phyloP scores from a whole-genome alignment of 805 yeast genomes.

The Ogataea methanolica region DNA sequence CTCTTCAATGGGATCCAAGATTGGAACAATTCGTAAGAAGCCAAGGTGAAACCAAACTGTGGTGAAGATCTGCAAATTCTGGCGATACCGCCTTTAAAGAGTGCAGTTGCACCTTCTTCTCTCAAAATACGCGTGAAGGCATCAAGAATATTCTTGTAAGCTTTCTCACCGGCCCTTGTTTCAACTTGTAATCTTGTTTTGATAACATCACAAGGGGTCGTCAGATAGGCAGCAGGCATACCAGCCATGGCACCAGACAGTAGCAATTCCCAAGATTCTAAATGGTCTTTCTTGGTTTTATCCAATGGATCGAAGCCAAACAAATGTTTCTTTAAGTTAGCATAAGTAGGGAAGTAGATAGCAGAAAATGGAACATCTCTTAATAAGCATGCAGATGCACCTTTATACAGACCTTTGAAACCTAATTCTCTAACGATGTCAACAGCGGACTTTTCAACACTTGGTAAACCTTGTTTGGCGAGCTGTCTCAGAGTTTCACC shows the following conservation, averaged over 20 bases:
- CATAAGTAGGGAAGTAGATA: conserved; percentile 94
- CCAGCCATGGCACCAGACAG: conserved; percentile 93
- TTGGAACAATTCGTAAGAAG: conserved; percentile 93
- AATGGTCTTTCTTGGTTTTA: conserved; percentile 49
- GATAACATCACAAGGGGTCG: conserved; percentile 96
- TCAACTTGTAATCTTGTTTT: conserved; percentile 92
- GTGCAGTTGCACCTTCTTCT: conserved; percentile 83
- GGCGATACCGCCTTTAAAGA: conserved; percentile 96
- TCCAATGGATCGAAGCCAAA: conserved; percentile 78
- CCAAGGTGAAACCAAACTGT: conserved; percentile 95
- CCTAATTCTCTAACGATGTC: conserved; percentile 78
- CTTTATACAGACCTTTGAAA: conserved; percentile 80
- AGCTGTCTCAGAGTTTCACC: conserved; percentile 56
- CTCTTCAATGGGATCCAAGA: conserved; percentile 63
- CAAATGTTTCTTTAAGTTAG: conserved; percentile 78
- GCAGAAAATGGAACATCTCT: conserved; percentile 97
- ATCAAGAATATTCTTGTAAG: conserved; percentile 71
- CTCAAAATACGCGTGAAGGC: conserved; percentile 68
- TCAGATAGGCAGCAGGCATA: conserved; percentile 94
- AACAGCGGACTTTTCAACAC: conserved; percentile 51
- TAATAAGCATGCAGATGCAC: conserved; percentile 84
- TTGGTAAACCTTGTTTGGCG: conserved; percentile 23
- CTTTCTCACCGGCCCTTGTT: conserved; percentile 69
- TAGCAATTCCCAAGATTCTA: conserved; percentile 80
- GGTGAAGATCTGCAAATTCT: conserved; percentile 94